phyloP scores from a whole-genome alignment of 2,329 filamentous ascomycete genomes.

The Tympanopsis confertula region DNA sequence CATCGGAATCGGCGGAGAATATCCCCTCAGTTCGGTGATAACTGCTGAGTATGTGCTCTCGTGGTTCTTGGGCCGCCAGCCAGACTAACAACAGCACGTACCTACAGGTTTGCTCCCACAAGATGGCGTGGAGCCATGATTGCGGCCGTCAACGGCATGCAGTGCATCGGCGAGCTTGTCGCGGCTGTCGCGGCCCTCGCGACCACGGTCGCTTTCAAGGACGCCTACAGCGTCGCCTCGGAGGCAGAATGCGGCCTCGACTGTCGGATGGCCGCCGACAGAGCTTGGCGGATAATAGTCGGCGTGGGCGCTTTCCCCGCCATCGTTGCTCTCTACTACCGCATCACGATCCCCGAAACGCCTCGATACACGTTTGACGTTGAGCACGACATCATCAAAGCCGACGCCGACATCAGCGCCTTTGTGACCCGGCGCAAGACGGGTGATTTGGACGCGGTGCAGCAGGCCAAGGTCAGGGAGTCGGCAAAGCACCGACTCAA shows the following conservation, averaged over 20 bases:
- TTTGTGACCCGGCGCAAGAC: constrained; percentile 36
- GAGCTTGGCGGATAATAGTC: constrained; percentile 72
- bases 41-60: constrained; percentile 50
- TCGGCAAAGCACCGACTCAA: constrained; percentile 39
- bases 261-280: constrained; percentile 63
- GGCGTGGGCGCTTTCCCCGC: constrained; percentile 70
- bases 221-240: constrained; percentile 29
- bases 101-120: constrained; percentile 61
- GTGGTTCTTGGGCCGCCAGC: background rate
- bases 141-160: constrained; percentile 74
- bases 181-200: constrained; percentile 62
- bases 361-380: constrained; percentile 77
- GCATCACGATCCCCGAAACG: constrained; percentile 75
- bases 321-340: constrained; percentile 72
- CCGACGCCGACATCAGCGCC: constrained; percentile 58
- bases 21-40: constrained; percentile 69
- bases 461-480: constrained; percentile 40
- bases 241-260: constrained; percentile 39
- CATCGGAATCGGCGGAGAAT: constrained; percentile 71
- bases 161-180: constrained; percentile 67
- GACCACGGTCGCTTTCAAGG: constrained; percentile 50
- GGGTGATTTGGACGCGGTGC: constrained; percentile 33
- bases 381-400: constrained; percentile 63
- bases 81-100: background rate
- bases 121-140: constrained; percentile 77